phyloP scores from a whole-genome alignment of 352 stramenopile species.

The Aphanomyces stellatus region DNA sequence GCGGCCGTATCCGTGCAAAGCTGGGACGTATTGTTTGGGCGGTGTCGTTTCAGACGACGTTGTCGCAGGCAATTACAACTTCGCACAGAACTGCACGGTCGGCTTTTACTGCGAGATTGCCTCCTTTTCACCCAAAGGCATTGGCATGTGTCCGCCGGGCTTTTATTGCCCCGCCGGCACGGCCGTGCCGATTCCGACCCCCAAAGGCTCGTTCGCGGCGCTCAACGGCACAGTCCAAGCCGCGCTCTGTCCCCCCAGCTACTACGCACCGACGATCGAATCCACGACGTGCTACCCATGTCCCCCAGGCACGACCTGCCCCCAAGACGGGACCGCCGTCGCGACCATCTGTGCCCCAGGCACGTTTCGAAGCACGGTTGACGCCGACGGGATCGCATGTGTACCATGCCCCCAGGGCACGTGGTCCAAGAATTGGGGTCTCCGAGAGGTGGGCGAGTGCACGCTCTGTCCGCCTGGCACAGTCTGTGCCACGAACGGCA shows the following conservation, averaged over 20 bases:
- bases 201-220: slow-evolving; percentile 85
- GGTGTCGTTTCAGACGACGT: slow-evolving; percentile 90
- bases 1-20: slow-evolving; percentile 90
- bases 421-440: slow-evolving; percentile 98
- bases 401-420: slow-evolving; percentile 89
- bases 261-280: slow-evolving; percentile 95
- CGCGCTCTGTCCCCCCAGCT: slow-evolving; percentile 90
- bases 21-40: slow-evolving; percentile 93
- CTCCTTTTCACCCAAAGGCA: slow-evolving; percentile 88
- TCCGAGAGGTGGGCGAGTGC: slow-evolving; percentile 92
- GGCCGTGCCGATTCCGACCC: slow-evolving; percentile 88
- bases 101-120: slow-evolving; percentile 95
- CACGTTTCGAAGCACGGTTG: slow-evolving; percentile 84
- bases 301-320: slow-evolving; percentile 87
- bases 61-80: slow-evolving; percentile 74
- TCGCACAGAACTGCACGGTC: slow-evolving; percentile 89
- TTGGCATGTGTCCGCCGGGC: slow-evolving; percentile 87
- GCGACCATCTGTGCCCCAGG: slow-evolving; percentile 89
- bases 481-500: slow-evolving; percentile 92
- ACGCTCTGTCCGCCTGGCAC: slow-evolving; percentile 86
- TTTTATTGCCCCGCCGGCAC: slow-evolving; percentile 94
- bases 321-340: slow-evolving; percentile 81
- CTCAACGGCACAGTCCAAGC: slow-evolving; percentile 87
- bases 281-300: slow-evolving; percentile 88
- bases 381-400: slow-evolving; percentile 85